A percentile compares a stretch with the other conserved stretches of the same genome.
Conservation (phyloP, 2,329 filamentous ascomycete species). For the Trichothecium sympodiale region DNA sequence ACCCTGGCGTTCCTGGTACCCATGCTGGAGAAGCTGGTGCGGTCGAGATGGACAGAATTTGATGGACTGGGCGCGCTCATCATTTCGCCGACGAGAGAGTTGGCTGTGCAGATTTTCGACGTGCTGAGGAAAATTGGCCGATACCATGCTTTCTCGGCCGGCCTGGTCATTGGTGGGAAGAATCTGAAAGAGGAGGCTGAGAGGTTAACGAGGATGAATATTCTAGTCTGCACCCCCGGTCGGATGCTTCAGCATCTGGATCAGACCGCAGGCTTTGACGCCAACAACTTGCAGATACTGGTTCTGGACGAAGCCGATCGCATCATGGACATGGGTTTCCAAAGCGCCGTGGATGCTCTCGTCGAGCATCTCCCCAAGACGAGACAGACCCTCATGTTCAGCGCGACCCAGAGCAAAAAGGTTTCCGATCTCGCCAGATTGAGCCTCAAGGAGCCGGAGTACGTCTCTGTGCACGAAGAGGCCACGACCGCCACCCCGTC, state of each 20-base stretch:
- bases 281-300: constrained; percentile 82
- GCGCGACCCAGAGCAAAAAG: constrained; percentile 88
- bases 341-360: constrained; percentile 80
- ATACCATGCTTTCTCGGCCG: constrained; percentile 83
- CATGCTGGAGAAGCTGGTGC: constrained; percentile 84
- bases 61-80: constrained; percentile 90
- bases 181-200: constrained; percentile 79
- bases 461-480: constrained; percentile 84
- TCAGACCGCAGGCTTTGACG: constrained; percentile 81
- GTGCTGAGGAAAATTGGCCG: constrained; percentile 83
- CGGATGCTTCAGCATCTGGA: constrained; percentile 93
- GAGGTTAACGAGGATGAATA: constrained; percentile 84
- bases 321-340: constrained; percentile 97
- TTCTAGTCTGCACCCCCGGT: constrained; percentile 88
- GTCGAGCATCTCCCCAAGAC: constrained; percentile 79
- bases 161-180: constrained; percentile 88
- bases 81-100: constrained; percentile 85
- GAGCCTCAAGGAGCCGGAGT: constrained; percentile 83
- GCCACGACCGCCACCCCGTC: constrained; percentile 70
- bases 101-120: constrained; percentile 95
- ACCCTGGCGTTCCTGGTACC: constrained; percentile 88
- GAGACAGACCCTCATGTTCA: constrained; percentile 89
- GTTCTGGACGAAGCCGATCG: constrained; percentile 94
- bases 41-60: constrained; percentile 76
- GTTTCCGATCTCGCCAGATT: constrained; percentile 85